Evolutionary conservation across 805 yeast genomes (phyloP).

Genomic region (Jamesozyma rosinii): DNA sequence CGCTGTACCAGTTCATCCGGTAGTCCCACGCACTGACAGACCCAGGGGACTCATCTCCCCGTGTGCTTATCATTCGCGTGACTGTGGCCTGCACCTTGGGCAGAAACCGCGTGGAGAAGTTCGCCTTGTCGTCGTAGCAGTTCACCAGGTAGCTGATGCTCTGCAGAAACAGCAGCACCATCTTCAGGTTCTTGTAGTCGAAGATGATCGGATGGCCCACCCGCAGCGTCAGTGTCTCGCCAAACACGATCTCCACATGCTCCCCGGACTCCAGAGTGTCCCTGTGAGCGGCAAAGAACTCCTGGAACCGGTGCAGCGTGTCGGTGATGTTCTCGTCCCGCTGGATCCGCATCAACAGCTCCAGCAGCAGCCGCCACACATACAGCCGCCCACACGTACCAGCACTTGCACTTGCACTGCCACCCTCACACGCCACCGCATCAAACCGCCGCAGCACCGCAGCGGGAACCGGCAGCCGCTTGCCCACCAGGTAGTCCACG

Average conservation of each 20-base stretch:
- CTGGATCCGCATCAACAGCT: constrained; percentile 16
- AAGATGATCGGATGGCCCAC: constrained; percentile 14
- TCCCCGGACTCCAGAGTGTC: constrained; percentile 3
- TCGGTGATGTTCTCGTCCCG: constrained; percentile 24
- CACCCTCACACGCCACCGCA: constrained; percentile 3
- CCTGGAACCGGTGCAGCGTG: constrained; percentile 20
- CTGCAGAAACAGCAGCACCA: constrained; percentile 23
- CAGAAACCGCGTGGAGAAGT: constrained; percentile 24
- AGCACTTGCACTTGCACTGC: constrained; percentile 1
- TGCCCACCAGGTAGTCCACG: constrained; percentile 14
- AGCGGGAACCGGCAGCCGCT: constrained; percentile 10
- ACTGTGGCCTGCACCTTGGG: constrained; percentile 24
- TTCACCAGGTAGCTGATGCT: constrained; percentile 28
- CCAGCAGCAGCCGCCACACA: constrained; percentile 22
- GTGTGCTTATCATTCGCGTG: constrained; percentile 6
- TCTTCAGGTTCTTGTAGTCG: constrained; percentile 23
- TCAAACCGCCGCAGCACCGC: constrained; percentile 3
- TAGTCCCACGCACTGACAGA: constrained; percentile 10
- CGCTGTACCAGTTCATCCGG: constrained; percentile 12
- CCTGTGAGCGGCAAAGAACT: constrained; percentile 17
- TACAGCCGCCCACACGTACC: constrained; percentile 7
- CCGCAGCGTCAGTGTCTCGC: constrained; percentile 8
- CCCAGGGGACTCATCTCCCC: neutral
- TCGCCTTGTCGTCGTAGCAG: constrained; percentile 25
- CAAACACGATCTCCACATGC: constrained; percentile 6